Conservation (phyloP, 2,329 filamentous ascomycete genomes). For the Sporothrix protearum region DNA sequence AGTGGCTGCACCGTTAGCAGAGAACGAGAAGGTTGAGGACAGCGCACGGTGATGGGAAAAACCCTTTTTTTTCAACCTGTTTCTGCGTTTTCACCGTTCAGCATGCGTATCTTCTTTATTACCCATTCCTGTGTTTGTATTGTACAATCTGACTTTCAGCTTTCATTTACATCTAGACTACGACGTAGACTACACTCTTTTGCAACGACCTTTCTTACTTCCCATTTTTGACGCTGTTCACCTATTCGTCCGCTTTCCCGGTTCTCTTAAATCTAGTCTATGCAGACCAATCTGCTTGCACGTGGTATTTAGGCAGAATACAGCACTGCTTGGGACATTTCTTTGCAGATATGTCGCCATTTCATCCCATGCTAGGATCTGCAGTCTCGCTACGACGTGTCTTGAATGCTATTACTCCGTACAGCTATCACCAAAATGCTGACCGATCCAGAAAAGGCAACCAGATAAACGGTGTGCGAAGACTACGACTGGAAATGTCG, state of each 20-base stretch:
- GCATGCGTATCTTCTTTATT: background rate
- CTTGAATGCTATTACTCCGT: too few relatives aligned
- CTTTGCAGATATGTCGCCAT: background rate
- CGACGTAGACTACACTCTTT: conserved; percentile 9
- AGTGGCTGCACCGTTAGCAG: background rate
- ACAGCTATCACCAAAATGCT: background rate
- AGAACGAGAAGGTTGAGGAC: background rate
- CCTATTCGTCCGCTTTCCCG: background rate
- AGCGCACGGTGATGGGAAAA: background rate
- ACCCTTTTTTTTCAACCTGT: background rate
- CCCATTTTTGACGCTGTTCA: background rate
- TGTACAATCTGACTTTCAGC: background rate
- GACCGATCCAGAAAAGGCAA: conserved; percentile 2
- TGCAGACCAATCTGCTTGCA: background rate
- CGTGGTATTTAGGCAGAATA: background rate
- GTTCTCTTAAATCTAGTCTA: background rate
- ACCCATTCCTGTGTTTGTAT: background rate
- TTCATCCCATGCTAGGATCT: background rate
- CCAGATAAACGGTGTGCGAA: background rate
- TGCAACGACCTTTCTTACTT: background rate
- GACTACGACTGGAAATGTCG: background rate
- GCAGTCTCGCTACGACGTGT: background rate
- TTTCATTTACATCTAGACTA: conserved; percentile 13
- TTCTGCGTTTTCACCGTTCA: background rate
- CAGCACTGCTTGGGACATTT: background rate